These are phyloP conservation scores for Lodderomyces orthopsilosis DNA, from an alignment of 1,139 yeast species.

Conservation along the genomic window DNA sequence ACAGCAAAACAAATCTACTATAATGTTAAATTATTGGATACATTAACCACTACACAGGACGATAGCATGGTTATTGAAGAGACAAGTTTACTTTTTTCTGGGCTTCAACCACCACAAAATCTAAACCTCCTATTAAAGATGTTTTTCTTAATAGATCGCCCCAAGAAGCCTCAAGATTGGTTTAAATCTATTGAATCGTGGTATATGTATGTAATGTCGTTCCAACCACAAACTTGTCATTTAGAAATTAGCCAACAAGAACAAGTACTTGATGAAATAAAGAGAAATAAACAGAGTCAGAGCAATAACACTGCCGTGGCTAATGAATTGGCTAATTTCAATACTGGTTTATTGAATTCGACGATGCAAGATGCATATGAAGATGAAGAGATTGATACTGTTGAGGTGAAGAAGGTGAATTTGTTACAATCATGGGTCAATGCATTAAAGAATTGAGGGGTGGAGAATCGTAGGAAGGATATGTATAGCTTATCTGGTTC, in stretches of 20 bases:
- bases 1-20: slow-evolving; percentile 22
- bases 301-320: slow-evolving; percentile 3
- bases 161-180: slow-evolving; percentile 19
- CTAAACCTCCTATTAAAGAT: slow-evolving; percentile 12
- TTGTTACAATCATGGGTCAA: slow-evolving; percentile 7
- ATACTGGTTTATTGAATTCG: slow-evolving; percentile 14
- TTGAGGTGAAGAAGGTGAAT: slow-evolving; percentile 7
- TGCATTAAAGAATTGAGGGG: slow-evolving; percentile 1
- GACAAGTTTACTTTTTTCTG: background rate
- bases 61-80: slow-evolving; percentile 9
- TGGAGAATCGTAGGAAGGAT: no score
- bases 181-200: slow-evolving; percentile 24
- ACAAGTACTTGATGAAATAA: slow-evolving; percentile 29
- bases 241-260: slow-evolving; percentile 39
- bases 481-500: no score
- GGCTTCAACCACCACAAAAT: slow-evolving; percentile 1
- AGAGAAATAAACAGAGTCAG: background rate
- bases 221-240: slow-evolving; percentile 25
- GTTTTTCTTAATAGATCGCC: slow-evolving; percentile 21
- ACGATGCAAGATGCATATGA: slow-evolving; percentile 7
- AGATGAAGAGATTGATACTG: slow-evolving; percentile 3
- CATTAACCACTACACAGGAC: slow-evolving; percentile 13
- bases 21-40: slow-evolving; percentile 26
- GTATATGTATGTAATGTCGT: slow-evolving; percentile 26
- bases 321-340: slow-evolving; percentile 12